phyloP scores from a whole-genome alignment of 1,139 yeast species.

The Barnettozyma hawaiiensis region DNA sequence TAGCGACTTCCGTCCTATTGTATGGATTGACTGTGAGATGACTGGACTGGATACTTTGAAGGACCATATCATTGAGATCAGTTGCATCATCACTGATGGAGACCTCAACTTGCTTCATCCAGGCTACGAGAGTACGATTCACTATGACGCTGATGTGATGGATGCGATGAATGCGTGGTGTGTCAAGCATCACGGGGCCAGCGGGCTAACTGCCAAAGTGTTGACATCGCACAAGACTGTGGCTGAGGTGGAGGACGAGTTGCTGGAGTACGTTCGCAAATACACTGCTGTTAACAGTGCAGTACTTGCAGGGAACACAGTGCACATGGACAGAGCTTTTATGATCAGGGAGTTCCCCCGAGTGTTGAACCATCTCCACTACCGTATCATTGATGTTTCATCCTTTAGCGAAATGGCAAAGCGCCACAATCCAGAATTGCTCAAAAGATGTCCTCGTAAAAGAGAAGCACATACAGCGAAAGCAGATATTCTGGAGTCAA shows the following conservation, averaged over 20 bases:
- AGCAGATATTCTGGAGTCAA: constrained; percentile 84
- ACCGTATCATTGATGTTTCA: constrained; percentile 85
- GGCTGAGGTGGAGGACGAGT: constrained; percentile 55
- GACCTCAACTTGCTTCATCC: constrained; percentile 62
- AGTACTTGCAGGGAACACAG: constrained; percentile 82
- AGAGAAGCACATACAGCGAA: constrained; percentile 74
- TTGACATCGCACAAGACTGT: constrained; percentile 49
- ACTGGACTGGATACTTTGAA: constrained; percentile 77
- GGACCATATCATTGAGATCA: constrained; percentile 83
- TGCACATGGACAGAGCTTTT: constrained; percentile 88
- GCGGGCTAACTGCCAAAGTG: constrained; percentile 75
- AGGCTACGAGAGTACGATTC: constrained; percentile 80
- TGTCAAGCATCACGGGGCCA: constrained; percentile 61
- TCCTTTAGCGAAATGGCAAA: constrained; percentile 72
- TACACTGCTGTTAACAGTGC: constrained; percentile 52
- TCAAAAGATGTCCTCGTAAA: constrained; percentile 58
- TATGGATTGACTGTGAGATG: constrained; percentile 45
- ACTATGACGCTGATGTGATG: constrained; percentile 58
- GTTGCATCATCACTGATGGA: constrained; percentile 86
- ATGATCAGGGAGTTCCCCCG: constrained; percentile 79
- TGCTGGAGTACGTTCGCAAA: constrained; percentile 54
- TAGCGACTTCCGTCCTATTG: constrained; percentile 20
- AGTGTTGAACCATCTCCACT: constrained; percentile 66
- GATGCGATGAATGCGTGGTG: constrained; percentile 87
- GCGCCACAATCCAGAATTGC: constrained; percentile 67